Evolutionary conservation across 345 rosid species (phyloP).

Genomic region (Clarkia xantiana): DNA sequence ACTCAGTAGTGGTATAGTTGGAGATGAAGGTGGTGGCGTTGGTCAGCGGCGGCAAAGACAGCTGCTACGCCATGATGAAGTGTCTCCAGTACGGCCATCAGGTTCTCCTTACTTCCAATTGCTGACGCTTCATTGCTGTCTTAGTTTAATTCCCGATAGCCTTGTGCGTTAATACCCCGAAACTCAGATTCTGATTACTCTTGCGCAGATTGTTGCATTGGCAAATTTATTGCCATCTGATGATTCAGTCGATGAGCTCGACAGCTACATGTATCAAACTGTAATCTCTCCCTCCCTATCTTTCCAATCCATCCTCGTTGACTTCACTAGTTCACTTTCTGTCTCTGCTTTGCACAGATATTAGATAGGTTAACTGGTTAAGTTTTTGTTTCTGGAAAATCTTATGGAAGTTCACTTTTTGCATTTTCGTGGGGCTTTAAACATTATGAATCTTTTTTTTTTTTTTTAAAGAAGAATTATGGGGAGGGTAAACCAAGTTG

Average conservation of each 20-base stretch:
- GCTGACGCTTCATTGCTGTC: background rate
- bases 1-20: background rate
- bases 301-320: background rate
- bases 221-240: slow-evolving; percentile 78
- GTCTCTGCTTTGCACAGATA: background rate
- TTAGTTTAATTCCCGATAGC: background rate
- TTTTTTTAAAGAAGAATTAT: too few relatives aligned
- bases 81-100: slow-evolving; percentile 75
- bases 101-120: slow-evolving; percentile 21
- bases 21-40: slow-evolving; percentile 92
- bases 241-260: slow-evolving; percentile 81
- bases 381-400: background rate
- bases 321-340: background rate
- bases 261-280: slow-evolving; percentile 92
- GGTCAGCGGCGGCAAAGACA: slow-evolving; percentile 96
- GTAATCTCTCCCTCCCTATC: slow-evolving; percentile 15
- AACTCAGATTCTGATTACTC: background rate
- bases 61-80: slow-evolving; percentile 89
- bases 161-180: background rate
- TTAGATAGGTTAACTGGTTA: background rate
- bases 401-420: too few relatives aligned
- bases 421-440: too few relatives aligned
- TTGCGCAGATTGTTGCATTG: slow-evolving; percentile 64
- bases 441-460: too few relatives aligned
- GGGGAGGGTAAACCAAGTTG: too few relatives aligned